Evolutionary conservation across 768 basidiomycete species (phyloP).

Genomic region (Suillus ampliporus): DNA sequence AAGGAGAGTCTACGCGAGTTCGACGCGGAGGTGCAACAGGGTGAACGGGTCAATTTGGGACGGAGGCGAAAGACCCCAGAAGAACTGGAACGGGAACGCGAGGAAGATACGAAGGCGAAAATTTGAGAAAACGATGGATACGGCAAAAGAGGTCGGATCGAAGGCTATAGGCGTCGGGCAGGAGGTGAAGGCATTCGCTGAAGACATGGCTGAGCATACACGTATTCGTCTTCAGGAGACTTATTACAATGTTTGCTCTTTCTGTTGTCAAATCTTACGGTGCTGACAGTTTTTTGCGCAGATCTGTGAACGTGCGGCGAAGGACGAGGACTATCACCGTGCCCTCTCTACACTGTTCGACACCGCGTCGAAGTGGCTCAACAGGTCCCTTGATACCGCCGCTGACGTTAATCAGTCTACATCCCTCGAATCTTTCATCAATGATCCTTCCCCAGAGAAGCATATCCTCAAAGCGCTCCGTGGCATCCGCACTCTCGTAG

Average conservation of each 20-base stretch:
- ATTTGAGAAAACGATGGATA: conserved; percentile 74
- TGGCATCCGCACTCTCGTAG: conserved; percentile 45
- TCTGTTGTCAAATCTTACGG: neutral
- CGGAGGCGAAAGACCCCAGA: conserved; percentile 55
- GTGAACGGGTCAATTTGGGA: conserved; percentile 63
- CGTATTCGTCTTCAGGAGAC: conserved; percentile 52
- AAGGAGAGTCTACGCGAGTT: conserved; percentile 59
- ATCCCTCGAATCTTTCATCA: conserved; percentile 59
- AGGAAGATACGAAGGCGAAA: conserved; percentile 53
- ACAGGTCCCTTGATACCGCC: conserved; percentile 54
- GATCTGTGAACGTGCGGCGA: conserved; percentile 70
- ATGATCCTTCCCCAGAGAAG: conserved; percentile 67
- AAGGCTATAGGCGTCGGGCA: conserved; percentile 61
- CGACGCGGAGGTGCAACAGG: conserved; percentile 64
- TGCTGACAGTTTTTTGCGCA: conserved; percentile 24
- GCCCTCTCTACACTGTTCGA: conserved; percentile 63
- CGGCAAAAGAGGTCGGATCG: conserved; percentile 60
- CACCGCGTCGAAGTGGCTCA: conserved; percentile 62
- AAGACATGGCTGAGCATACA: conserved; percentile 53
- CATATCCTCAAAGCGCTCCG: conserved; percentile 60
- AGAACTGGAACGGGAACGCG: conserved; percentile 40
- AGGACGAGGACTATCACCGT: conserved; percentile 61
- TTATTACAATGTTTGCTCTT: conserved; percentile 51
- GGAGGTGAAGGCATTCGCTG: conserved; percentile 42
- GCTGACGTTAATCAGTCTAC: conserved; percentile 47